Evolutionary conservation across 2,329 filamentous ascomycete genomes (phyloP).

Genomic region (Bipolaris bicolor): DNA sequence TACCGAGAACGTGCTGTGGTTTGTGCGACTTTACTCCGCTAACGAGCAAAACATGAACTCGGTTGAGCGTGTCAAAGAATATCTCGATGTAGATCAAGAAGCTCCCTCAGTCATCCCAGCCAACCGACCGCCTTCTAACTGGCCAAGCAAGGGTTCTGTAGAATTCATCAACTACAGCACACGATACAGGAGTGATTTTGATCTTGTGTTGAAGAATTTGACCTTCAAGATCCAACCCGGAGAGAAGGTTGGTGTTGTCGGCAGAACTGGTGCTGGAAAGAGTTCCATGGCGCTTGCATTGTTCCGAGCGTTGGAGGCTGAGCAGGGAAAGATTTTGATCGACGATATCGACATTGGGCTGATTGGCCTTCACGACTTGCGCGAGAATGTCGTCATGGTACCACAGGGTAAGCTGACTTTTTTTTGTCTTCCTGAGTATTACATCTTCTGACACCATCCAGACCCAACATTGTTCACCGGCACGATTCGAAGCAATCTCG

Average conservation of each 20-base stretch:
- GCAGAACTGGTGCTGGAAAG: slow-evolving; percentile 94
- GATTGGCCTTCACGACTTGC: slow-evolving; percentile 91
- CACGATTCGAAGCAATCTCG: slow-evolving; percentile 88
- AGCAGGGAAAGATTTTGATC: slow-evolving; percentile 85
- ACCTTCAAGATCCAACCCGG: slow-evolving; percentile 83
- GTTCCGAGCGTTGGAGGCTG: slow-evolving; percentile 91
- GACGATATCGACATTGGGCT: slow-evolving; percentile 88
- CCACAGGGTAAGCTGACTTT: slow-evolving; percentile 65
- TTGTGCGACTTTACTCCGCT: slow-evolving; percentile 88
- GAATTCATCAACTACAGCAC: slow-evolving; percentile 91
- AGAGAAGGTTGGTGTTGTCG: slow-evolving; percentile 96
- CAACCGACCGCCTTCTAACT: slow-evolving; percentile 76
- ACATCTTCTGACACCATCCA: slow-evolving; percentile 27
- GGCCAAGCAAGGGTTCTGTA: slow-evolving; percentile 85
- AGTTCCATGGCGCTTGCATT: slow-evolving; percentile 91
- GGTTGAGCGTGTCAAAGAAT: slow-evolving; percentile 96
- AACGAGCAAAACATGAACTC: slow-evolving; percentile 99
- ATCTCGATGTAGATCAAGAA: slow-evolving; percentile 94
- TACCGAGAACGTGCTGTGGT: slow-evolving; percentile 95
- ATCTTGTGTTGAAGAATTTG: slow-evolving; percentile 81
- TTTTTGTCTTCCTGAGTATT: neutral
- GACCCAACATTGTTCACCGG: slow-evolving; percentile 94
- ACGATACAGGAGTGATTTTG: slow-evolving; percentile 84
- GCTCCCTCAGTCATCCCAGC: slow-evolving; percentile 78
- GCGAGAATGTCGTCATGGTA: slow-evolving; percentile 94